Evolutionary conservation across 768 basidiomycete genomes (phyloP), one percentile per base, ranked within the genome.

Genomic region (Boletus rufocinnamomeus): DNA sequence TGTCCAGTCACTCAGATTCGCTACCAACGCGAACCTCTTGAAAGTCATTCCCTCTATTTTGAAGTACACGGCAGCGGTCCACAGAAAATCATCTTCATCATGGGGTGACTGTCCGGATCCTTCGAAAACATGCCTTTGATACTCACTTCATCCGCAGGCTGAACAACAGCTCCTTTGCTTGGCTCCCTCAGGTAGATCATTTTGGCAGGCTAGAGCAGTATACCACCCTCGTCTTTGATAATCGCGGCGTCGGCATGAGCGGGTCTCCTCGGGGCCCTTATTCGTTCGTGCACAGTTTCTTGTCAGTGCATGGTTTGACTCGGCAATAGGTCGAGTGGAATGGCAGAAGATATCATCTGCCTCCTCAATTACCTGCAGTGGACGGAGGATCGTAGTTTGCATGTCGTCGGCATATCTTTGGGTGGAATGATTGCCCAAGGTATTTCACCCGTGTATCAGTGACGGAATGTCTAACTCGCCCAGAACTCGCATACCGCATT

Each of bases 401-500:
- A 93, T 65, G 72, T 93, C 34, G 86, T 93, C 23, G 88, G 92
- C 9, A 73, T 84, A 25, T 91, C 89, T 40, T 70, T 94, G 6
- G 92, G 92, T 2, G 91, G 91, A 6, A 93, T 93, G 91, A 90
- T 91, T 50, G 84, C 89, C 0, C 88, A 90, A 74, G 87, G 88
- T 87, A 68, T 16, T 16, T 62, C 40, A 28, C 23, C 40, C 1
- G 1, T 47, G 13, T 45, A n/a, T 54, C 19, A 11, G 1, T 21
- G 8, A 2, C 21, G 10, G 8, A n/a, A 19, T 7, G n/a, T 37
- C 48, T 44, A 27, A 63, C 28, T 5, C 30, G 16, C 45, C 41
- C 57, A 92, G 92, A 93, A 65, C 77, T 93, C 3, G 83, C 90
- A 0, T 77, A 69, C 45, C 80, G 80, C 23, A 86, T 91, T 35